Base-by-base conservation (phyloP, 2,329 filamentous ascomycete genomes). In the Alternaria dauci region DNA sequence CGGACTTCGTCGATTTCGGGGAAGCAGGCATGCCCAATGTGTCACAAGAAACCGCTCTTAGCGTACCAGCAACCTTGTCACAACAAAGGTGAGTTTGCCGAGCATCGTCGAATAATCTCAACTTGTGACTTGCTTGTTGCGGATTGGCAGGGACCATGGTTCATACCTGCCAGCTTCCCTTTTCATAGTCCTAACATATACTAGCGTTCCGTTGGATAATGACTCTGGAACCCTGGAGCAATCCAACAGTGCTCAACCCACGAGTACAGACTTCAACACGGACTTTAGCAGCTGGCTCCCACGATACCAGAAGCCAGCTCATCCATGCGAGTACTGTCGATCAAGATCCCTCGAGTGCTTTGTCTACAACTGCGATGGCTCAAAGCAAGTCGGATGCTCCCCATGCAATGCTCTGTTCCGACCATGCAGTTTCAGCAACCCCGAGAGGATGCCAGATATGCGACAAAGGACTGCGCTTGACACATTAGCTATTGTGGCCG, bases 331-430 rank as follows among this genome's bases (percentile, higher is more conserved):
- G 36, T 83, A 84, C 61, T 84, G 82, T 65, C 74, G 78, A 25
- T 80, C 79, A 2, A 80, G 72, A 67, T 75, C 78, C n/a, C 76
- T 84, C 36, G 77, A 82, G 55, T 84, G 82, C 71, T 83, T 82
- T 59, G 76, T 83, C 41, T 79, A 78, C 26, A 76, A 77, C 55
- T 63, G 68, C 38, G 78, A 77, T 16, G 75, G 73, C 23, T 71
- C 75, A 55, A 79, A 78, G 23, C 76, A 80, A 39, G 71, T 74
- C 8, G 74, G 71, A 26, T 84, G 82, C 65, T 83, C 80, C 6
- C 77, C 82, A 20, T 84, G 82, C 70, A 79, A 78, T 50, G 79
- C 81, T 39, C 70, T 84, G 32, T 84, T 84, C 70, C 75, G 82
- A 14, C 78, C 80, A 20, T 85, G 82, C 72, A 83, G 81, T 67